Evolutionary conservation across 805 yeast genomes (phyloP).

Genomic region (Ogataea sp.): DNA sequence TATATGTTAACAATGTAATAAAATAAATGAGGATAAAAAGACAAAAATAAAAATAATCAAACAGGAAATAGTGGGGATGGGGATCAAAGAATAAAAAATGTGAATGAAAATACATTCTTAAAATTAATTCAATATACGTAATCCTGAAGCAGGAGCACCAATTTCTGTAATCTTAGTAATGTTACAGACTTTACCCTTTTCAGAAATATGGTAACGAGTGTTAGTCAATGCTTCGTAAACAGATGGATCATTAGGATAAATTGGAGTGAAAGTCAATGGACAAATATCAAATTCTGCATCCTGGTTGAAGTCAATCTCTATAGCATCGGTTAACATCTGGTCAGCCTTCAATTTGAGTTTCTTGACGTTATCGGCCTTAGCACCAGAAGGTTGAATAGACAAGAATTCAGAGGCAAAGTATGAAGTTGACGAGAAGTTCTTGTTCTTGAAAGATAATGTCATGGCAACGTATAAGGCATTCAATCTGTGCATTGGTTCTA

Average conservation of each 20-base stretch:
- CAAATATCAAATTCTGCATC: conserved; percentile 88
- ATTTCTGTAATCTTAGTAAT: conserved; percentile 71
- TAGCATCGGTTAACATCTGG: conserved; percentile 71
- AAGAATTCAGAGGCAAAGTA: conserved; percentile 83
- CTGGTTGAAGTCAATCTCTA: conserved; percentile 89
- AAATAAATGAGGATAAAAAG: neutral
- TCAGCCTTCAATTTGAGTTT: conserved; percentile 79
- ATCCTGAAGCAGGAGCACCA: conserved; percentile 91
- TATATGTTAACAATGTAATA: too few relatives aligned
- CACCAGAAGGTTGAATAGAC: conserved; percentile 59
- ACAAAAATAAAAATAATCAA: too few relatives aligned
- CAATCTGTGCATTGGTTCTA: conserved; percentile 75
- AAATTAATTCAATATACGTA: conserved; percentile 39
- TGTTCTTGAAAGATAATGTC: conserved; percentile 83
- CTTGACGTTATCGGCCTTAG: conserved; percentile 82
- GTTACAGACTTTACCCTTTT: conserved; percentile 71
- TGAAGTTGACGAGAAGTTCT: conserved; percentile 83
- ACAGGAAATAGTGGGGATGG: neutral
- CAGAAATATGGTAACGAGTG: conserved; percentile 71
- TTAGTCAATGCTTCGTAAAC: conserved; percentile 83
- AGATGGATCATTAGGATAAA: conserved; percentile 64
- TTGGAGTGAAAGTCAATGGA: conserved; percentile 80
- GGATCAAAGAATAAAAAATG: conserved; percentile 2
- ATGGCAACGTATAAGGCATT: conserved; percentile 93
- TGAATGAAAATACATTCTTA: neutral